These are phyloP conservation scores for Microcyclospora pomicola DNA, from an alignment of 2,329 filamentous ascomycete genomes.

Conservation along the genomic window DNA sequence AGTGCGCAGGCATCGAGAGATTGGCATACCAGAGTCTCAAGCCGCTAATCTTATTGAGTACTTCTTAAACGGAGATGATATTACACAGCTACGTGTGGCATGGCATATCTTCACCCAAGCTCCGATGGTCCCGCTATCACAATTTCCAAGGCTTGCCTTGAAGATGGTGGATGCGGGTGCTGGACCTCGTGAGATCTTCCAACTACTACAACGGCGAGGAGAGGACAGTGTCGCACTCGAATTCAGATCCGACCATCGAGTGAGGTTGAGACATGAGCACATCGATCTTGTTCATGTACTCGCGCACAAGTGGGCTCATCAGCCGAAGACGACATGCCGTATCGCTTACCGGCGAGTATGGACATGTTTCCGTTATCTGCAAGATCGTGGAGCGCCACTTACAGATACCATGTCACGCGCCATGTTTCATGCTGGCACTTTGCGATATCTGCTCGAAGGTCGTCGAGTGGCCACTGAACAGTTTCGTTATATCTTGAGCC, in stretches of 20 bases:
- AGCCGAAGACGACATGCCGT: slow-evolving; percentile 24
- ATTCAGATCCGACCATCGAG: neutral
- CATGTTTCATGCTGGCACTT: slow-evolving; percentile 36
- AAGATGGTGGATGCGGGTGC: slow-evolving; percentile 7
- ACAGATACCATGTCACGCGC: slow-evolving; percentile 32
- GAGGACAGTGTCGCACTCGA: slow-evolving; percentile 4
- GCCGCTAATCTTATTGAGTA: slow-evolving; percentile 8
- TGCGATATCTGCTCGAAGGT: slow-evolving; percentile 28
- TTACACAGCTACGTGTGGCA: neutral
- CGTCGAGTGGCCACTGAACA: slow-evolving; percentile 19
- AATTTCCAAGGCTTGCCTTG: slow-evolving; percentile 10
- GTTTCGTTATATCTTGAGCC: slow-evolving; percentile 31
- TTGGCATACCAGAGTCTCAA: slow-evolving; percentile 4
- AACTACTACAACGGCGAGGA: slow-evolving; percentile 10
- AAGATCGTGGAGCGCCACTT: slow-evolving; percentile 29
- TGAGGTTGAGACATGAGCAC: slow-evolving; percentile 22
- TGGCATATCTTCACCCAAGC: slow-evolving; percentile 10
- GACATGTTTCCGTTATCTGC: slow-evolving; percentile 34
- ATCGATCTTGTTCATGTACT: slow-evolving; percentile 32
- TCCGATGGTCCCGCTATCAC: slow-evolving; percentile 8
- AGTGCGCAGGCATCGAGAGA: slow-evolving; percentile 1
- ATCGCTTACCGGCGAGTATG: slow-evolving; percentile 33
- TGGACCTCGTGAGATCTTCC: slow-evolving; percentile 9
- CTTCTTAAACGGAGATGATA: slow-evolving; percentile 5
- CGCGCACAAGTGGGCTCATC: slow-evolving; percentile 30